phyloP scores from a whole-genome alignment of 768 basidiomycete genomes.

The Glaciozyma martinii region DNA sequence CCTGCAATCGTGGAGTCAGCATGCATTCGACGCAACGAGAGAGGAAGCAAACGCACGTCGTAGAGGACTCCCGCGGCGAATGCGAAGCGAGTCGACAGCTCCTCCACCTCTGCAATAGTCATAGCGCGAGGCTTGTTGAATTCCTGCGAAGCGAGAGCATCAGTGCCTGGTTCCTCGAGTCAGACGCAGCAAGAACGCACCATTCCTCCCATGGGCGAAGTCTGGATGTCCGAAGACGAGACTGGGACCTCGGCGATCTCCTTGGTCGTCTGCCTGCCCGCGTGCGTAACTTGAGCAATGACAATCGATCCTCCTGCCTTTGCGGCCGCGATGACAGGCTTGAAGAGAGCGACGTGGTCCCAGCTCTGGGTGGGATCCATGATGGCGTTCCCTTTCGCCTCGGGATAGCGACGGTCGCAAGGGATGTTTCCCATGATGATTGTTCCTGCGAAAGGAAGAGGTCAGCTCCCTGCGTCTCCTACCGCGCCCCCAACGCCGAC shows the following conservation, averaged over 20 bases:
- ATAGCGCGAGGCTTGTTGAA: constrained; percentile 35
- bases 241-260: constrained; percentile 11
- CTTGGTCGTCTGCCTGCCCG: constrained; percentile 29
- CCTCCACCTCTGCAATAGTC: constrained; percentile 43
- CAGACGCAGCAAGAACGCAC: not conserved
- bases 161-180: not conserved
- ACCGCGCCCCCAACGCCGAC: not conserved
- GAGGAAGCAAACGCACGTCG: constrained; percentile 31
- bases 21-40: constrained; percentile 11
- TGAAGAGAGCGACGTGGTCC: constrained; percentile 17
- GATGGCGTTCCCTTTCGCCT: constrained; percentile 37
- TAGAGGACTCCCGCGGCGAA: constrained; percentile 27
- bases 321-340: constrained; percentile 32
- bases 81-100: constrained; percentile 39
- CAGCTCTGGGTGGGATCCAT: constrained; percentile 27
- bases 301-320: constrained; percentile 35
- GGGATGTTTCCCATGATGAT: not conserved
- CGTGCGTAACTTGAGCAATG: constrained; percentile 38
- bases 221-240: constrained; percentile 31
- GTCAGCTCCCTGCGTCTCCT: not conserved
- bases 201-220: constrained; percentile 32
- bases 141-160: not conserved
- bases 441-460: not conserved
- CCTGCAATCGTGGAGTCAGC: not conserved
- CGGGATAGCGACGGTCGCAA: constrained; percentile 13